A percentile compares a stretch with the other conserved stretches of the same genome.
phyloP scores from a whole-genome alignment of 768 basidiomycete genomes.

The Hericium alpestre region DNA sequence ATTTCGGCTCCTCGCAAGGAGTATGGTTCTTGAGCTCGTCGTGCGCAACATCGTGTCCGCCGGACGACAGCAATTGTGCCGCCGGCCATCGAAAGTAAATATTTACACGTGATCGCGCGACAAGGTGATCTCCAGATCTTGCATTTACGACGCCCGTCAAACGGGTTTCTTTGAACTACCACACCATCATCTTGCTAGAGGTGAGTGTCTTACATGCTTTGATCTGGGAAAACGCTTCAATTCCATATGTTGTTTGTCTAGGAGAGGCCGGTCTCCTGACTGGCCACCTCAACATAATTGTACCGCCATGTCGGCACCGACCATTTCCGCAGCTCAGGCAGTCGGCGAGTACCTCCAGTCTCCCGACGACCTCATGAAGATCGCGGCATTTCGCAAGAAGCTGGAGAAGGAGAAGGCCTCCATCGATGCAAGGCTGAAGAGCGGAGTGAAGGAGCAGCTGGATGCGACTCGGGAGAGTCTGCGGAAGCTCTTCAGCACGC shows the following conservation, averaged over 20 bases:
- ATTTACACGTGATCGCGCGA: no score
- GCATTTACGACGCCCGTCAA: no score
- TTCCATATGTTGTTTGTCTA: not conserved
- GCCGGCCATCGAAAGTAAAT: not conserved
- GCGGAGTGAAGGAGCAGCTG: conserved; percentile 87
- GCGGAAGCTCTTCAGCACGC: conserved; percentile 66
- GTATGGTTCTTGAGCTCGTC: not conserved
- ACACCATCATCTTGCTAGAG: not conserved
- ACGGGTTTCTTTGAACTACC: no score
- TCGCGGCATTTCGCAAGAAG: conserved; percentile 83
- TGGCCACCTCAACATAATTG: not conserved
- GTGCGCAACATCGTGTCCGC: not conserved
- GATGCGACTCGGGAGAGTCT: conserved; percentile 84
- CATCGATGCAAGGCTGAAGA: conserved; percentile 82
- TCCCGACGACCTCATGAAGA: conserved; percentile 86
- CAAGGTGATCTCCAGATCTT: no score
- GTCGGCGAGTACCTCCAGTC: conserved; percentile 86
- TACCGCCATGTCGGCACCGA: conserved; percentile 34
- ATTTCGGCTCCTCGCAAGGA: not conserved
- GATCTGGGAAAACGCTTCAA: not conserved
- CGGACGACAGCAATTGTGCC: not conserved
- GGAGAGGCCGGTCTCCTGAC: not conserved
- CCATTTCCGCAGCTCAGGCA: conserved; percentile 74
- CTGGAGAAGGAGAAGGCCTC: conserved; percentile 94
- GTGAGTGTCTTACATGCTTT: not conserved